Percentiles rank a stretch among this genome's conserved stretches.
phyloP scores from a whole-genome alignment of 1,139 yeast genomes.

The Yamadazyma atmosphaerica region DNA sequence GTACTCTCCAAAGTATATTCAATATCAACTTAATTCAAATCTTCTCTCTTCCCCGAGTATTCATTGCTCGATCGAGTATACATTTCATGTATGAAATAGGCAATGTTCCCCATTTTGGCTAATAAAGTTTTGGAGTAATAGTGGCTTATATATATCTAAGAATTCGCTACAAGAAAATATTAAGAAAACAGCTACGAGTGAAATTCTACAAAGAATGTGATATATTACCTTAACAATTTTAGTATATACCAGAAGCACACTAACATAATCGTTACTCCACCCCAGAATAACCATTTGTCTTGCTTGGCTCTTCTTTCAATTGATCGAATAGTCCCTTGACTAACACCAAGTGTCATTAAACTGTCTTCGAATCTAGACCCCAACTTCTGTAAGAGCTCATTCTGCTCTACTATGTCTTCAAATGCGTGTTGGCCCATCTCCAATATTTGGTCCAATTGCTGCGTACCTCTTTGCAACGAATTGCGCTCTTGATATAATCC shows the following conservation, averaged over 20 bases:
- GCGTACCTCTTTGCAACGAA: slow-evolving; percentile 68
- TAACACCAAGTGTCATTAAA: slow-evolving; percentile 80
- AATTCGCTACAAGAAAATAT: too few relatives aligned
- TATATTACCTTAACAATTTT: slow-evolving; percentile 57
- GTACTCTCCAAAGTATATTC: too few relatives aligned
- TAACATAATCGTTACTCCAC: slow-evolving; percentile 64
- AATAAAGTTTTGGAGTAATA: too few relatives aligned
- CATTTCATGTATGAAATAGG: neutral
- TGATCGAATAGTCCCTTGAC: slow-evolving; percentile 77
- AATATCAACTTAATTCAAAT: too few relatives aligned
- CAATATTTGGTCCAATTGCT: slow-evolving; percentile 82
- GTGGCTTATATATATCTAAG: too few relatives aligned
- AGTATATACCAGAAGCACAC: slow-evolving; percentile 70
- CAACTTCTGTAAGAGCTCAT: slow-evolving; percentile 64
- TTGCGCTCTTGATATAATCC: slow-evolving; percentile 70
- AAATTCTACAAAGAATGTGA: too few relatives aligned
- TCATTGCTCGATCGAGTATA: neutral
- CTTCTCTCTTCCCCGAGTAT: too few relatives aligned
- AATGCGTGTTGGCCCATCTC: slow-evolving; percentile 88
- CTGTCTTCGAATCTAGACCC: slow-evolving; percentile 67
- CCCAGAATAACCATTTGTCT: slow-evolving; percentile 87
- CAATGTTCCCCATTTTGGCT: neutral
- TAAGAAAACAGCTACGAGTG: too few relatives aligned
- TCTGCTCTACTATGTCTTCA: slow-evolving; percentile 85
- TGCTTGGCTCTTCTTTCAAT: slow-evolving; percentile 85